These are phyloP conservation scores for Colletotrichum euphorbiae DNA, from an alignment of 2,329 filamentous ascomycete genomes.

Conservation along the genomic window DNA sequence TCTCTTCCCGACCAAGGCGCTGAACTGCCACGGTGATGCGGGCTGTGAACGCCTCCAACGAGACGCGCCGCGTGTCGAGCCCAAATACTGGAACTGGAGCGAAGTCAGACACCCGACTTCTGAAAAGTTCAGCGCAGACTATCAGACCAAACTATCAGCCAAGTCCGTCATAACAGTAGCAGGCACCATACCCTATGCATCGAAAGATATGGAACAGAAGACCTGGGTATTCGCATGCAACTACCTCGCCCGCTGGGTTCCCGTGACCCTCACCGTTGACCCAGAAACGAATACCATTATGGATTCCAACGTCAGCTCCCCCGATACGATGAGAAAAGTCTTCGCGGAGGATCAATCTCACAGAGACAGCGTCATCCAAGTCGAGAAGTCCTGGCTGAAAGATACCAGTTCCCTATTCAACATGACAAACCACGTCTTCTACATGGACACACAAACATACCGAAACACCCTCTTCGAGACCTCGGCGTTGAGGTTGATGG, in stretches of 20 bases:
- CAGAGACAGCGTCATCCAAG: conserved; percentile 4
- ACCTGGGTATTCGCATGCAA: conserved; percentile 19
- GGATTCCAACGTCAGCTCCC: conserved; percentile 18
- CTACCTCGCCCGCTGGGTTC: conserved; percentile 19
- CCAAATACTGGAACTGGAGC: neutral
- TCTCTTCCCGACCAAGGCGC: neutral
- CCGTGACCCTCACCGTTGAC: conserved; percentile 3
- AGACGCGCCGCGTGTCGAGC: neutral
- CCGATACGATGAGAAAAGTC: neutral
- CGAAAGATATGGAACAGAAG: conserved; percentile 10
- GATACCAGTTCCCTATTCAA: conserved; percentile 2
- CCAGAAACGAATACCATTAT: conserved; percentile 3
- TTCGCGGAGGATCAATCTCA: neutral
- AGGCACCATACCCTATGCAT: conserved; percentile 11
- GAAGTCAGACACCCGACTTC: neutral
- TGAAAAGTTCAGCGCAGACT: neutral
- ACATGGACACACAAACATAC: neutral
- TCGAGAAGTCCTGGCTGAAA: conserved; percentile 11
- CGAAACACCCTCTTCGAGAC: neutral
- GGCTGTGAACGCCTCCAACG: conserved; percentile 1
- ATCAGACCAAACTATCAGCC: neutral
- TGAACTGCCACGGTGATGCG: conserved; percentile 19
- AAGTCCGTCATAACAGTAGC: neutral
- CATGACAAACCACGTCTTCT: neutral
- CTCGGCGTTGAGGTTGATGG: neutral